A percentile compares a stretch with the other conserved stretches of the same genome.
These are phyloP conservation scores for Globisporangium irregulare DNA, from an alignment of 352 stramenopile genomes.

Conservation along the genomic window DNA sequence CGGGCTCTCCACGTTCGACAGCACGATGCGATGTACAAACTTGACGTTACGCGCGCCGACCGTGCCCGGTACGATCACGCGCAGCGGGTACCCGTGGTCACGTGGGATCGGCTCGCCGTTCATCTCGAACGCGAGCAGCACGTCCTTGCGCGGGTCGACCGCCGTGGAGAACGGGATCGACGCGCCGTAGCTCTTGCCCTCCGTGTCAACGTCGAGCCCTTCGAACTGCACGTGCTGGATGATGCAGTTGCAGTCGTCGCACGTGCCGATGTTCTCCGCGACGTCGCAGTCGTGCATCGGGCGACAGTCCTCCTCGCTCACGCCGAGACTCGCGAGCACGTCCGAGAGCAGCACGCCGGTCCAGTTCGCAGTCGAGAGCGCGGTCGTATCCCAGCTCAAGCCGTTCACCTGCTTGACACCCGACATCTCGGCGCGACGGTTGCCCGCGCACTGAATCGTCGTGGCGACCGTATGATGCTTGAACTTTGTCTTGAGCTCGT, in stretches of 20 bases:
- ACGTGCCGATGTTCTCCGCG: constrained; percentile 49
- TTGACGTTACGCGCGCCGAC: constrained; percentile 97
- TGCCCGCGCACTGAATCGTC: constrained; percentile 97
- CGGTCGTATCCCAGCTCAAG: constrained; percentile 83
- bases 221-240: constrained; percentile 88
- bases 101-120: constrained; percentile 92
- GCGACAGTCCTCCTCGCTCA: constrained; percentile 73
- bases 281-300: constrained; percentile 50
- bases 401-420: constrained; percentile 88
- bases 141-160: constrained; percentile 92
- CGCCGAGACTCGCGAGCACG: constrained; percentile 86
- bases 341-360: constrained; percentile 92
- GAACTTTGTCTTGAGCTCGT: constrained; percentile 94
- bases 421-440: constrained; percentile 94
- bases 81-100: constrained; percentile 96
- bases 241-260: constrained; percentile 58
- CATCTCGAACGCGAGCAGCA: constrained; percentile 99
- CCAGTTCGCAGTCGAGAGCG: constrained; percentile 95
- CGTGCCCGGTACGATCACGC: constrained; percentile 94
- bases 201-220: constrained; percentile 74
- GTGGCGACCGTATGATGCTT: constrained; percentile 89
- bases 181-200: constrained; percentile 82
- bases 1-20: constrained; percentile 74
- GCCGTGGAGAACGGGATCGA: constrained; percentile 94
- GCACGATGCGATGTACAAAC: constrained; percentile 92